Conservation (phyloP, 176 grass and related monocot genomes). For the Carex parvula region DNA sequence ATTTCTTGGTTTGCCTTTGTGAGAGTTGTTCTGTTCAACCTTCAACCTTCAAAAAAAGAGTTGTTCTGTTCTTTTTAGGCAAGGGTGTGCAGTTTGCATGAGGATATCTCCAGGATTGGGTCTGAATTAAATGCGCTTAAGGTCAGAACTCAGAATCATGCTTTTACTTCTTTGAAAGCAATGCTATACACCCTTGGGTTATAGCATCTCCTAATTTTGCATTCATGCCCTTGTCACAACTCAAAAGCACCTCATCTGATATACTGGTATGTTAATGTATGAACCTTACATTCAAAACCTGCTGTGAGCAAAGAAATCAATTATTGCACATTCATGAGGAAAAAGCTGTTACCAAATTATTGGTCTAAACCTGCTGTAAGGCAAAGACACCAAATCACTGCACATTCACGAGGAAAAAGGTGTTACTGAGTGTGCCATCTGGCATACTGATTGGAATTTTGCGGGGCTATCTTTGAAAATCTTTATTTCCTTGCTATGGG, state of each 20-base stretch:
- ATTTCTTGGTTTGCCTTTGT: background rate
- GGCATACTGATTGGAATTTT: background rate
- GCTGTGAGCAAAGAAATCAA: background rate
- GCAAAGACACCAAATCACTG: background rate
- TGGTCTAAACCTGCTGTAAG: background rate
- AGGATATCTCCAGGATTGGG: constrained; percentile 45
- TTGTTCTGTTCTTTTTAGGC: constrained; percentile 34
- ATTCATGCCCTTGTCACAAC: background rate
- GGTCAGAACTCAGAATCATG: constrained; percentile 37
- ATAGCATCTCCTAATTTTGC: background rate
- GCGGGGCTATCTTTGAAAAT: background rate
- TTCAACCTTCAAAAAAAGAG: background rate
- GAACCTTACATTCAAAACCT: background rate
- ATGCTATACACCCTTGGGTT: background rate
- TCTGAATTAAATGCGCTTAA: constrained; percentile 54
- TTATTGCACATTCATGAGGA: background rate
- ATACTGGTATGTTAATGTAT: background rate
- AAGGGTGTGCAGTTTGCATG: constrained; percentile 40
- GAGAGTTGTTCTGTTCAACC: background rate
- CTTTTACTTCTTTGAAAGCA: background rate
- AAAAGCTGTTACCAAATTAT: background rate
- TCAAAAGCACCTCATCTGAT: background rate
- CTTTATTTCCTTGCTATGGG: background rate
- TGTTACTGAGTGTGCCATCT: background rate
- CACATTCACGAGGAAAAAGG: background rate